These are phyloP conservation scores for Yamadazyma diospyri DNA, from an alignment of 1,139 yeast genomes.

Conservation along the genomic window DNA sequence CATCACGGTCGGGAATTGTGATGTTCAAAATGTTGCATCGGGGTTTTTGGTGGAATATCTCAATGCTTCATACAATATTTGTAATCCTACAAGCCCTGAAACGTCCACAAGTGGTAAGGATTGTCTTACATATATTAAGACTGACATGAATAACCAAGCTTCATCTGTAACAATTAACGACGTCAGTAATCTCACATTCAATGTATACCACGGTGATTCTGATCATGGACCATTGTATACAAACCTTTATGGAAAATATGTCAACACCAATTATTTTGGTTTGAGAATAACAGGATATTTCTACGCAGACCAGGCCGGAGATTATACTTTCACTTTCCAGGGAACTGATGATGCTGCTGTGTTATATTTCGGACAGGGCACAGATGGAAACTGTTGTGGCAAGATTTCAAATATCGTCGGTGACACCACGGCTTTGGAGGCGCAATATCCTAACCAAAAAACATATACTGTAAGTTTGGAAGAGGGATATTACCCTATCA, in stretches of 20 bases:
- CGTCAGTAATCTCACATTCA: neutral
- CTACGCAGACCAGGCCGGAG: conserved; percentile 8
- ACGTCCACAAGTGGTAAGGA: too few species aligned
- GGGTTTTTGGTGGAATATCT: too few species aligned
- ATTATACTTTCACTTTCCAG: conserved; percentile 4
- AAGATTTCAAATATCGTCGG: neutral
- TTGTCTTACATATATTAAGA: too few species aligned
- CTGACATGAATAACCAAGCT: too few species aligned
- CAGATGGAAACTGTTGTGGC: conserved; percentile 8
- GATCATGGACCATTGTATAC: too few species aligned
- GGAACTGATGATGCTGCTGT: conserved; percentile 6
- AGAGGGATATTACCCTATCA: conserved; percentile 3
- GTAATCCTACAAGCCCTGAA: too few species aligned
- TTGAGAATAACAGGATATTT: conserved; percentile 8
- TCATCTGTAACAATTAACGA: neutral
- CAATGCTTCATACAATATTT: too few species aligned
- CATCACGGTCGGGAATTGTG: too few species aligned
- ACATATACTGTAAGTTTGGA: neutral
- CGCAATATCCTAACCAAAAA: neutral
- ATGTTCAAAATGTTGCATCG: neutral
- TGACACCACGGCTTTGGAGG: neutral
- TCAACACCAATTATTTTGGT: neutral
- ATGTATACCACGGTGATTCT: too few species aligned
- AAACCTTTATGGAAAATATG: too few species aligned
- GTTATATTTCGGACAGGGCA: conserved; percentile 7